A percentile compares a stretch with the other conserved stretches of the same genome.
Conservation (phyloP, 2,329 filamentous ascomycete genomes). For the Blumeriella jaapii region DNA sequence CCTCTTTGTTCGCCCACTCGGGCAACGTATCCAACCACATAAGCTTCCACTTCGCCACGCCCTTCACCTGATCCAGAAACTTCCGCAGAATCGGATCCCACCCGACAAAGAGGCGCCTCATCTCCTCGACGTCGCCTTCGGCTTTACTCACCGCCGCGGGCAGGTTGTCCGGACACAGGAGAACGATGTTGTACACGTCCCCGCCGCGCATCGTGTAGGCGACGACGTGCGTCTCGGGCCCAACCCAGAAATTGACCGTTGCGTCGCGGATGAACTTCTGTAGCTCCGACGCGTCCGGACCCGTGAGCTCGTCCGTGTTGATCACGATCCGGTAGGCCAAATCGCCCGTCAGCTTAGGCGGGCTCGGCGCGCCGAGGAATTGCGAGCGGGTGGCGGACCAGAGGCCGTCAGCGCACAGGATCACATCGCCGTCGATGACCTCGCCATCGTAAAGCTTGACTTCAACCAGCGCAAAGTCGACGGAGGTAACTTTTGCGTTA, state of each 20-base stretch:
- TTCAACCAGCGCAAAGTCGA: constrained; percentile 16
- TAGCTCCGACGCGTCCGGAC: constrained; percentile 35
- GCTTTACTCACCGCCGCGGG: constrained; percentile 40
- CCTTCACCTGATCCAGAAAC: constrained; percentile 39
- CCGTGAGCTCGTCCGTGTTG: constrained; percentile 37
- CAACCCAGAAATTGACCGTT: constrained; percentile 50
- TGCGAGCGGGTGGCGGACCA: constrained; percentile 46
- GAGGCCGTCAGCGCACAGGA: constrained; percentile 53
- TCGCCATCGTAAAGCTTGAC: constrained; percentile 20
- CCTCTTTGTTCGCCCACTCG: constrained; percentile 19
- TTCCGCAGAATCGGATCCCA: constrained; percentile 50
- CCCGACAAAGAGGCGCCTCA: constrained; percentile 44
- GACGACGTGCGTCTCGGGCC: constrained; percentile 48
- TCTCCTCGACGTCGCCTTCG: constrained; percentile 45
- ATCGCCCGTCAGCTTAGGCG: constrained; percentile 48
- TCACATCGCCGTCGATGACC: constrained; percentile 37
- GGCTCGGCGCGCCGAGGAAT: constrained; percentile 35
- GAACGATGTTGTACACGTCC: constrained; percentile 52
- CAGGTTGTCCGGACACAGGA: constrained; percentile 53
- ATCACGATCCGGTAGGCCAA: constrained; percentile 54
- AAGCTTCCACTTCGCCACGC: constrained; percentile 58
- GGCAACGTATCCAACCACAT: constrained; percentile 36
- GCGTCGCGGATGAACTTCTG: constrained; percentile 40
- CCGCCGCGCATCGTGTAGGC: constrained; percentile 50
- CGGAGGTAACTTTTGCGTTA: constrained; percentile 26